Evolutionary conservation across 208 protist genomes (phyloP), one percentile per base, ranked within the genome.

Genomic region (Borovskyia barvae): DNA sequence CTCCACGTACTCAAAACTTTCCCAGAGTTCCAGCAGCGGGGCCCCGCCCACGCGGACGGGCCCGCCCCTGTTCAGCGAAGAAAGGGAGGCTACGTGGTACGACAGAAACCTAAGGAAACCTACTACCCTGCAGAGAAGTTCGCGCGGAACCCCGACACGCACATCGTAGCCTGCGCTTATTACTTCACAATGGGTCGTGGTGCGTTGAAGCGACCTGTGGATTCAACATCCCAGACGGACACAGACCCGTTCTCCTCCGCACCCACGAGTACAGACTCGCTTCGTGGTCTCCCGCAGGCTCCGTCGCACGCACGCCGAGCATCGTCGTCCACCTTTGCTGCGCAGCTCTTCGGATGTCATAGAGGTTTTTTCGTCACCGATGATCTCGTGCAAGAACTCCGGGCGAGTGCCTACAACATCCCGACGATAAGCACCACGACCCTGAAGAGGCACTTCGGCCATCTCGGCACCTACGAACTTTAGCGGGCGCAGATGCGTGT

Each of bases 381-480:
- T 6, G 54, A 60, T 2, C 1, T 60, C 41, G 14, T 60, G 39
- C 39, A 60, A 52, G 39, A 48, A 1, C 12, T 67, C 9, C 57
- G 59, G 40, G 61, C 61, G 4, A 33, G 25, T 5, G 29, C 61
- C 8, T 67, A 67, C 35, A 14, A 32, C 28, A 48, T 67, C 0
- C 51, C 51, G 24, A 56, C 47, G 0, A 59, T 67, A 12, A 22
- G 30, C 54, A 28, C 40, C 2, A n/a, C 40, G 2, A 33, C 40
- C 1, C 41, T 60, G 11, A 37, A 28, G 41, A 30, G 0, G 0
- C 54, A 29, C 22, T 60, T 28, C 9, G 24, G 41, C 1, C 54
- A 49, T 32, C 53, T 48, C 3, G 40, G 39, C 25, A n/a, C 29
- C 50, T 39, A 33, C 19, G 15, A 53, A 19, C 4, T 6, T 17